Conservation (phyloP, 2,329 filamentous ascomycete species). For the Paecilomyces niveus region DNA sequence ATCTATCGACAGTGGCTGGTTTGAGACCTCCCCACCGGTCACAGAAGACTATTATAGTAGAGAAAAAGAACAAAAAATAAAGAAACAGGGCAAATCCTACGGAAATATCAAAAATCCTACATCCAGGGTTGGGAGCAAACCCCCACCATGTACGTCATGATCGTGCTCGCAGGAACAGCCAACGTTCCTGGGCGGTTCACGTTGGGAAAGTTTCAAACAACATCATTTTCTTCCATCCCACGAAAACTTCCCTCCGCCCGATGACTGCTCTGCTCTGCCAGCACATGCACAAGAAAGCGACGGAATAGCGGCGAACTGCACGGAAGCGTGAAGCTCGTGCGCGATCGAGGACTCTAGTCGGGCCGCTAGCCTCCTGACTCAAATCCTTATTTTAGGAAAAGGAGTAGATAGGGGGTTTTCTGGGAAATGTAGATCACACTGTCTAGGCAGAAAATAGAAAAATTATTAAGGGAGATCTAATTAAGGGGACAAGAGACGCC, state of each 20-base stretch:
- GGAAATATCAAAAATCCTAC: not conserved
- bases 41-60: not conserved
- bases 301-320: not conserved
- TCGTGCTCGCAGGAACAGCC: not conserved
- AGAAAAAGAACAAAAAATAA: not conserved
- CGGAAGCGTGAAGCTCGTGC: conserved; percentile 1
- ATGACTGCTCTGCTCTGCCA: not conserved
- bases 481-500: not conserved
- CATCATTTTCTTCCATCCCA: not conserved
- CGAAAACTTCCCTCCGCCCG: no score
- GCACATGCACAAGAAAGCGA: not conserved
- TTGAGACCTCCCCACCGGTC: not conserved
- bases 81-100: not conserved
- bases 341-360: conserved; percentile 1
- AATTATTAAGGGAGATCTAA: no score
- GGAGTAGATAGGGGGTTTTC: not conserved
- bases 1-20: no score
- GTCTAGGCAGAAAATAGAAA: no score
- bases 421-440: no score
- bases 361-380: not conserved
- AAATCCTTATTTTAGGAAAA: not conserved
- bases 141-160: not conserved
- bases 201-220: not conserved
- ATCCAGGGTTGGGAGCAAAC: not conserved
- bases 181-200: not conserved